Conservation (phyloP, 1,284 basidiomycete genomes). For the Inonotus obliquus region DNA sequence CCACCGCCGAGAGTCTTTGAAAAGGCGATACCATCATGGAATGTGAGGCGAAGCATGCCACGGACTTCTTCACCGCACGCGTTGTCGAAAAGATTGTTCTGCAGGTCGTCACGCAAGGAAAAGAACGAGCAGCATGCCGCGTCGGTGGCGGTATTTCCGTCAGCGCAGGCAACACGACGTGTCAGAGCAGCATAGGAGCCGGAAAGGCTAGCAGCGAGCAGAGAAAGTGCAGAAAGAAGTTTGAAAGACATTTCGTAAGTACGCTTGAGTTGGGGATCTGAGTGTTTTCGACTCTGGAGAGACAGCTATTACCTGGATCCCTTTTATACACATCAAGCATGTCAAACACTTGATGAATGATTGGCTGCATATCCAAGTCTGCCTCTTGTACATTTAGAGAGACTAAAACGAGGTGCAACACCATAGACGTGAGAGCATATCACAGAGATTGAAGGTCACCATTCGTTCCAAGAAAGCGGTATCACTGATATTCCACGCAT, state of each 20-base stretch:
- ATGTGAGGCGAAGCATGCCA: constrained; percentile 38
- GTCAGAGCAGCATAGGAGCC: constrained; percentile 25
- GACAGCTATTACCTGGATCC: background rate
- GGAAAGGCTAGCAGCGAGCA: constrained; percentile 20
- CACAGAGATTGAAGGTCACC: background rate
- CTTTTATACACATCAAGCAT: background rate
- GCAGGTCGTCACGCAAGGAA: constrained; percentile 34
- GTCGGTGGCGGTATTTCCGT: constrained; percentile 33
- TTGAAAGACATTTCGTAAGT: constrained; percentile 26
- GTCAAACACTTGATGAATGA: background rate
- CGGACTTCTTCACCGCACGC: constrained; percentile 40
- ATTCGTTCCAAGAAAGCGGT: background rate
- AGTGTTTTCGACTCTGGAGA: background rate
- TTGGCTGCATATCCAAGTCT: background rate
- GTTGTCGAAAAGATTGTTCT: constrained; percentile 36
- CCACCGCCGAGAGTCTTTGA: constrained; percentile 29
- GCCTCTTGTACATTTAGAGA: background rate
- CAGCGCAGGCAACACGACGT: constrained; percentile 33
- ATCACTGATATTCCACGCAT: background rate
- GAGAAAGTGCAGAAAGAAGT: constrained; percentile 23
- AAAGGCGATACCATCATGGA: constrained; percentile 42
- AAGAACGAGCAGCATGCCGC: constrained; percentile 37
- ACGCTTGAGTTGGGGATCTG: background rate
- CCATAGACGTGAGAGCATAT: background rate
- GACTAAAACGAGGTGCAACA: background rate